Base-by-base conservation (phyloP, 2,329 filamentous ascomycete species). In the Diaporthe ilicicola region DNA sequence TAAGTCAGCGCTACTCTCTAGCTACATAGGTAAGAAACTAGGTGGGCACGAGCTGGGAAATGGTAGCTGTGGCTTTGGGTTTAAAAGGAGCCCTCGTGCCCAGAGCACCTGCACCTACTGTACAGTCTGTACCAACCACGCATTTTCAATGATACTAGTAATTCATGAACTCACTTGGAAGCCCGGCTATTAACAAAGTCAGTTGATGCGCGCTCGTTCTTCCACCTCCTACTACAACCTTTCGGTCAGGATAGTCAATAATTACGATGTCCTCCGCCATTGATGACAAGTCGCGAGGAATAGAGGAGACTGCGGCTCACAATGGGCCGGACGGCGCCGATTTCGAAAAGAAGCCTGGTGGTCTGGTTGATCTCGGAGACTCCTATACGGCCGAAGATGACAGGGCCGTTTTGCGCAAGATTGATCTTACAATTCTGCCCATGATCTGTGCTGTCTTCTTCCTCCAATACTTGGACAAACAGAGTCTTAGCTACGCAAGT, bases 401-500 rank as follows among this genome's bases (percentile, higher is more conserved):
- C 69, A 76, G 72, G 42, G 70, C 70, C 17, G 74, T 80, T 8
- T 62, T 77, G 34, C 72, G 77, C 15, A 81, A 81, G 73, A 79
- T 80, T 46, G 80, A 81, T 56, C 55, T 76, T 10, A 71, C 77
- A 22, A 76, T 81, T 53, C 67, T 79, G 34, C 78, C 79, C 13
- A 74, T 79, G 78, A 81, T 85, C 78, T 84, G 83, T 73, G 77
- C 80, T 42, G 78, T 83, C 32, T 84, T 83, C 70, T 81, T 85
- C 54, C 75, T 84, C 6, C 81, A 84, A 59, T 84, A 84, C 56
- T 75, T 85, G 10, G 82, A 87, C 77, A 87, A 84, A 76, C 85
- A 87, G 62, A 84, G 81, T 69, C 78, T 88, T 1, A 84, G 81
- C 73, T 88, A 87, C 75, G 85, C 84, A 1, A 79, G 74, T 27